Percentiles rank a stretch among this genome's conserved stretches.
phyloP scores from a whole-genome alignment of 768 basidiomycete species.

The Pleurotus cornucopiae region DNA sequence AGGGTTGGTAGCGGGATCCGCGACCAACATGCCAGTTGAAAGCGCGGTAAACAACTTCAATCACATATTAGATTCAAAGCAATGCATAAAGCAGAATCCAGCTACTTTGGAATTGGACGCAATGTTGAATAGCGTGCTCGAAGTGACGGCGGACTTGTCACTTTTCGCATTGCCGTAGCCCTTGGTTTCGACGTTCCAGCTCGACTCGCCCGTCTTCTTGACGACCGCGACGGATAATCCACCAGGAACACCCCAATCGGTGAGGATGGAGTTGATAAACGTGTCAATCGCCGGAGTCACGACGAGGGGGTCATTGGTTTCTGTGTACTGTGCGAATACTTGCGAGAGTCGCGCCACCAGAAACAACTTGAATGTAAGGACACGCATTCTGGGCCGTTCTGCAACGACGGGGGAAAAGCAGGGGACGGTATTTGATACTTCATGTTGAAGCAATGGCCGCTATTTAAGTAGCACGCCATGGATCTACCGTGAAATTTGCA shows the following conservation, averaged over 20 bases:
- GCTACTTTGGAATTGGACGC: conserved; percentile 26
- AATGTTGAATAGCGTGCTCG: conserved; percentile 23
- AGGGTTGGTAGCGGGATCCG: conserved; percentile 21
- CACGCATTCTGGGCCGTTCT: too few relatives aligned
- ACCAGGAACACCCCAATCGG: conserved; percentile 22
- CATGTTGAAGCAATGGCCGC: too few relatives aligned
- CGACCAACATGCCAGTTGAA: conserved; percentile 22
- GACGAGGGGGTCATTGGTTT: conserved; percentile 8
- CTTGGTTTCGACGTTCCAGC: conserved; percentile 25
- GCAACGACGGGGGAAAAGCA: too few relatives aligned
- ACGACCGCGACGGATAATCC: conserved; percentile 26
- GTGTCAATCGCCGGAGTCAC: conserved; percentile 15
- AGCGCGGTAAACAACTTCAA: conserved; percentile 21
- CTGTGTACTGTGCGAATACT: background rate
- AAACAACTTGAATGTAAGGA: too few relatives aligned
- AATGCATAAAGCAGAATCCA: background rate
- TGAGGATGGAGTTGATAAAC: conserved; percentile 19
- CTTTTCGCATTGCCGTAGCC: conserved; percentile 24
- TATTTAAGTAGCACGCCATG: too few relatives aligned
- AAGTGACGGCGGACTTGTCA: conserved; percentile 18
- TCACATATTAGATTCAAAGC: background rate
- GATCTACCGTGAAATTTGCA: too few relatives aligned
- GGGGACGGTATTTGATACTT: too few relatives aligned
- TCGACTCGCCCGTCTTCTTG: conserved; percentile 17
- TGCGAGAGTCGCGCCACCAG: background rate